Percentiles rank a stretch among this genome's conserved stretches.
phyloP scores from a whole-genome alignment of 1,284 basidiomycete species.

The Leccinum pallidistipes region DNA sequence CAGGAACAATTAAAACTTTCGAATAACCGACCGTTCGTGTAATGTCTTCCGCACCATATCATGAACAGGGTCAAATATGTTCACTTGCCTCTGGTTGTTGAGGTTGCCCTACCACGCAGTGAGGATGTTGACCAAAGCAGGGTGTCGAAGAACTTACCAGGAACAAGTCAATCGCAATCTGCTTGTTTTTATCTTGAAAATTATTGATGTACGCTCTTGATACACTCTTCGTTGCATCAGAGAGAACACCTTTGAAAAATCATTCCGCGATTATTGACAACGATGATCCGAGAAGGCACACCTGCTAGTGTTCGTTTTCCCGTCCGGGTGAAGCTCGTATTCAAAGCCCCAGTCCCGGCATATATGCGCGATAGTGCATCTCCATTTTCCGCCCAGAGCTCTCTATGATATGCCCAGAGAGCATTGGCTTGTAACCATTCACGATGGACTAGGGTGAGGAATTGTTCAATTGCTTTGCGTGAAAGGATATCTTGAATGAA shows the following conservation, averaged over 20 bases:
- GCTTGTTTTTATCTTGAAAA: slow-evolving; percentile 95
- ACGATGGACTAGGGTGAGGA: slow-evolving; percentile 63
- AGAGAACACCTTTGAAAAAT: slow-evolving; percentile 65
- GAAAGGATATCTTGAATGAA: slow-evolving; percentile 95
- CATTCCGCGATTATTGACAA: slow-evolving; percentile 3
- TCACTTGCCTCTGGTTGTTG: slow-evolving; percentile 83
- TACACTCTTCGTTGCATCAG: slow-evolving; percentile 96
- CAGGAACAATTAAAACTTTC: not conserved
- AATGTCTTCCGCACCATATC: slow-evolving; percentile 79
- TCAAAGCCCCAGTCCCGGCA: slow-evolving; percentile 95
- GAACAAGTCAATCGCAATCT: slow-evolving; percentile 93
- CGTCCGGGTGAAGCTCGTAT: slow-evolving; percentile 92
- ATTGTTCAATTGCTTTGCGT: slow-evolving; percentile 73
- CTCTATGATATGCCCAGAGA: slow-evolving; percentile 87
- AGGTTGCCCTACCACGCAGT: slow-evolving; percentile 74
- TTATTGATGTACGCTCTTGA: slow-evolving; percentile 97
- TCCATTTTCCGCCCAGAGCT: slow-evolving; percentile 97
- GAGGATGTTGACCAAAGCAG: not conserved
- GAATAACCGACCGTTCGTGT: slow-evolving; percentile 53
- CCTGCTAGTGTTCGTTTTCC: slow-evolving; percentile 92
- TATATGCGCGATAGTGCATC: slow-evolving; percentile 91
- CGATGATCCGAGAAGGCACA: slow-evolving; percentile 27
- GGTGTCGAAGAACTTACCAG: slow-evolving; percentile 52
- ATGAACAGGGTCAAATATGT: slow-evolving; percentile 93
- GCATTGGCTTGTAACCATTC: slow-evolving; percentile 72